Base-by-base conservation (phyloP, 106 monocot genomes). In the Dendrobium chrysotoxum region DNA sequence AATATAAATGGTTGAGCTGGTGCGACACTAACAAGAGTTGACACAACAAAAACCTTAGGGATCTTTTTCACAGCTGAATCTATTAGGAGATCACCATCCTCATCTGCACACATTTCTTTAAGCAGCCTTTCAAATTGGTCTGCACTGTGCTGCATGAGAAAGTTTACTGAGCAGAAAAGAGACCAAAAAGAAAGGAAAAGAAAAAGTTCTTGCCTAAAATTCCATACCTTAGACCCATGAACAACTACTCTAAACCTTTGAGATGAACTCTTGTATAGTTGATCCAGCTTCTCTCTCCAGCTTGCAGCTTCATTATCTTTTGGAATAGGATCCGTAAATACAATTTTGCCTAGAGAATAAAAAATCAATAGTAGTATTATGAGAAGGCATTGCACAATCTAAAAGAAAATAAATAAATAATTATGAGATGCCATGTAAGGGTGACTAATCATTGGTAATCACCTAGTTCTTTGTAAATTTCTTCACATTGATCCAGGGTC, bases 1-100 rank as follows among this genome's bases (percentile, higher is more conserved):
- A 99, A 99, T n/a, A 99, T 66, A 87, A 89, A 99, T 88, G 98
- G 98, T 83, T 99, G 98, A 78, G 98, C 98, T 53, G 98, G 98
- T 81, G 90, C 82, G 23, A 82, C 89, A 73, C 95, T 99, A 75
- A 99, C 93, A 21, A 99, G 81, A 80, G 98, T 95, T 79, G 98
- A 94, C 67, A 95, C 92, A n/a, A 86, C 93, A 90, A 99, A 95
- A 73, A 99, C 98, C 84, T 99, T 99, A 53, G 98, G 98, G 77
- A 89, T 81, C 80, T 80, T 68, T 77, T 95, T 99, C 65, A 95
- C 95, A 87, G 95, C 91, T 82, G 98, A 99, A 55, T 99, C 98
- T 79, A 99, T 95, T 68, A 99, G 81, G 18, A 99, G 91, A 75
- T 99, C 93, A 46, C 98, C 98, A 85, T 99, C 95, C 61, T 95